These are phyloP conservation scores for Castanea mollissima DNA, from an alignment of 306 rosid species.

Conservation along the genomic window DNA sequence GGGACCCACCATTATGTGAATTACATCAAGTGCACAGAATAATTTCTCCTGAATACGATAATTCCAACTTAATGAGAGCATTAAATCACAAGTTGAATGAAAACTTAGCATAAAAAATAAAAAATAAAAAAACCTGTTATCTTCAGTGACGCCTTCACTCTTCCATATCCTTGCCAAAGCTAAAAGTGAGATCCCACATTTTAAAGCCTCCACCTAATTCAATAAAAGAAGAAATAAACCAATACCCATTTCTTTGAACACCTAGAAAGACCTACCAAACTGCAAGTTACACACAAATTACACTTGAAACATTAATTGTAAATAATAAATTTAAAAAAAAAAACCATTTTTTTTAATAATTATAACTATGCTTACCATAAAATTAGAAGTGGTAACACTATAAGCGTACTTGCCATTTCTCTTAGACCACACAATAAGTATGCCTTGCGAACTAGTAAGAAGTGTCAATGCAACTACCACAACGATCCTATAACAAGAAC, in stretches of 20 bases:
- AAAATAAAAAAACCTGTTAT: constrained; percentile 56
- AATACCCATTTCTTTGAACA: no score
- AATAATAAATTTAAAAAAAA: no score
- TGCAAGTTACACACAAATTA: no score
- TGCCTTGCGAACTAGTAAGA: constrained; percentile 92
- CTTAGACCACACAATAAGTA: constrained; percentile 92
- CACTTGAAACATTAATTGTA: no score
- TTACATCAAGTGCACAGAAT: no score
- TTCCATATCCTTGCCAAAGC: constrained; percentile 73
- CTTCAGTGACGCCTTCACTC: constrained; percentile 81
- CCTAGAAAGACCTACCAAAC: no score
- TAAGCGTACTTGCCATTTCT: constrained; percentile 92
- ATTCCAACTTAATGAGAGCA: no score
- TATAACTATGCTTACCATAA: constrained; percentile 39
- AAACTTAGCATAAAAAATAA: no score
- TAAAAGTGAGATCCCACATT: constrained; percentile 78
- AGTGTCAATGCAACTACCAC: constrained; percentile 79
- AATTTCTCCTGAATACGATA: no score
- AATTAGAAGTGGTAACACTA: constrained; percentile 94
- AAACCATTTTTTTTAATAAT: no score
- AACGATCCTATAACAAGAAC: constrained; percentile 49
- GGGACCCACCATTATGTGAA: no score
- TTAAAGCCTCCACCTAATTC: constrained; percentile 81
- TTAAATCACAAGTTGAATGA: no score
- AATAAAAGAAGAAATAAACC: constrained; percentile 14